These are phyloP conservation scores for Amylocarpus encephaloides DNA, from an alignment of 2,329 filamentous ascomycete species.

Conservation along the genomic window DNA sequence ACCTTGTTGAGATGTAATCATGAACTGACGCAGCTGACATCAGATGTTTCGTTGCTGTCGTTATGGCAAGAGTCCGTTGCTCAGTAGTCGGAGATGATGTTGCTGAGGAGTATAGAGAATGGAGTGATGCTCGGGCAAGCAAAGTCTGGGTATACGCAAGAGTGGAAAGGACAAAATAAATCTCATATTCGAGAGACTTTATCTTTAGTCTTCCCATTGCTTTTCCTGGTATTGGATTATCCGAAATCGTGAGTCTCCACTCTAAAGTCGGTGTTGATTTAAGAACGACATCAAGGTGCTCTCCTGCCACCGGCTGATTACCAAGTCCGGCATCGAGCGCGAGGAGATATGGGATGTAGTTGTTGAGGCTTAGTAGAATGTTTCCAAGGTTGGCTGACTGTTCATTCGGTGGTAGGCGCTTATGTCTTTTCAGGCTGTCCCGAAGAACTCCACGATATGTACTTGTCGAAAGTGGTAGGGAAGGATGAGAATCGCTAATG, in stretches of 20 bases:
- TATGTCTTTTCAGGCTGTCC: slow-evolving; percentile 81
- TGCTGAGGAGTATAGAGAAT: slow-evolving; percentile 64
- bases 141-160: slow-evolving; percentile 69
- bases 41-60: slow-evolving; percentile 68
- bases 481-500: slow-evolving; percentile 77
- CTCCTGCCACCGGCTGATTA: slow-evolving; percentile 46
- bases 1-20: slow-evolving; percentile 57
- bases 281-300: slow-evolving; percentile 62
- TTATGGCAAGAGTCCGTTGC: slow-evolving; percentile 63
- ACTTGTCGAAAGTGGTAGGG: slow-evolving; percentile 74
- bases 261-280: slow-evolving; percentile 57
- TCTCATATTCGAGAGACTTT: slow-evolving; percentile 71
- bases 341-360: slow-evolving; percentile 79
- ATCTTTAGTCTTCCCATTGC: slow-evolving; percentile 63
- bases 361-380: slow-evolving; percentile 62
- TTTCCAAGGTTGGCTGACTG: slow-evolving; percentile 65
- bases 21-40: slow-evolving; percentile 75
- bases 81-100: slow-evolving; percentile 55
- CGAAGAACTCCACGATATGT: slow-evolving; percentile 78
- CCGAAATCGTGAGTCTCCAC: slow-evolving; percentile 78
- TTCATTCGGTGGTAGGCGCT: slow-evolving; percentile 67
- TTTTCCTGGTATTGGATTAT: slow-evolving; percentile 55
- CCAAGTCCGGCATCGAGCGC: slow-evolving; percentile 69
- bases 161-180: slow-evolving; percentile 71
- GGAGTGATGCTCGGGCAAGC: slow-evolving; percentile 64